A percentile compares a stretch with the other conserved stretches of the same genome.
These are phyloP conservation scores for Orbilia javanica DNA, from an alignment of 2,329 filamentous ascomycete species.

Conservation along the genomic window DNA sequence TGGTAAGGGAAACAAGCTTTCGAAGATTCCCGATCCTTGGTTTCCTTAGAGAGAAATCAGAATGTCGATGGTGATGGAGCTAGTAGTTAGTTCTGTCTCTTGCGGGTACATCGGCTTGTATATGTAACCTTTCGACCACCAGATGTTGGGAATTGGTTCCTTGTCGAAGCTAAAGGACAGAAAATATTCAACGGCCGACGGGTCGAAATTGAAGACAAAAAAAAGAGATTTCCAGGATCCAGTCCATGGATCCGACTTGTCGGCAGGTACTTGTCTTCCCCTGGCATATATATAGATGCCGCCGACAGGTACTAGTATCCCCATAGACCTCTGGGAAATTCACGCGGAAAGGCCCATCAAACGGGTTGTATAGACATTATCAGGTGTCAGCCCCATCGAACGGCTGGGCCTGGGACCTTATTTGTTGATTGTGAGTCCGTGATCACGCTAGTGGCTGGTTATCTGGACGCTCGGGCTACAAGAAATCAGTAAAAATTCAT, in stretches of 20 bases:
- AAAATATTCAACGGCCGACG: constrained; percentile 8
- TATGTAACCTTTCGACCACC: neutral
- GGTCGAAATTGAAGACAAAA: neutral
- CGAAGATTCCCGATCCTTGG: neutral
- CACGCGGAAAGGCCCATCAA: constrained; percentile 24
- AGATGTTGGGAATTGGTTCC: constrained; percentile 6
- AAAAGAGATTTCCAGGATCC: constrained; percentile 12
- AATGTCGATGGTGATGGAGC: neutral
- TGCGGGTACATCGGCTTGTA: constrained; percentile 6
- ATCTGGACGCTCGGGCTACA: neutral
- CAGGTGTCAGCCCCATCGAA: constrained; percentile 7
- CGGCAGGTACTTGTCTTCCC: constrained; percentile 6
- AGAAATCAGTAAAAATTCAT: neutral
- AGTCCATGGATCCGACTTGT: constrained; percentile 10
- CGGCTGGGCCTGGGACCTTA: constrained; percentile 9
- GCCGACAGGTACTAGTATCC: neutral
- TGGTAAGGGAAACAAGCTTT: neutral
- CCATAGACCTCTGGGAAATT: neutral
- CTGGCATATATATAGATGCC: constrained; percentile 15
- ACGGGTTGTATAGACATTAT: neutral
- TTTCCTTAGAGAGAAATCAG: neutral
- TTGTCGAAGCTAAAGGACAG: neutral
- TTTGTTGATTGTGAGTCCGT: neutral
- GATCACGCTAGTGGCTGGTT: neutral
- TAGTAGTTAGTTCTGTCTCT: constrained; percentile 7